Conservation (phyloP, 78 protist species). For the Tieghemostelium lacteum region DNA sequence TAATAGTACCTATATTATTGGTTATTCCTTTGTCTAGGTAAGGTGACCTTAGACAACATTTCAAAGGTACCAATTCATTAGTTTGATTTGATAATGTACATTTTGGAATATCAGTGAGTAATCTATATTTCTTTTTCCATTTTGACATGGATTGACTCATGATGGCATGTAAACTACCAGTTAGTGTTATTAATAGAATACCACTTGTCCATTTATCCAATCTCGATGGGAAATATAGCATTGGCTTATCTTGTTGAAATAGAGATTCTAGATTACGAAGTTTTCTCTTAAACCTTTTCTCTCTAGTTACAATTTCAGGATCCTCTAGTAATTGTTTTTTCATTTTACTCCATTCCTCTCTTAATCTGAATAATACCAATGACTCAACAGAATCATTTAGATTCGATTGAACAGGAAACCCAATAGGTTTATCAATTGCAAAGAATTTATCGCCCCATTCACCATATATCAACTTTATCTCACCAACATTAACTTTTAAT, state of each 20-base stretch:
- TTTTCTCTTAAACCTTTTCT: neutral
- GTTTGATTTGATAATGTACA: neutral
- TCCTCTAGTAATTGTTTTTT: neutral
- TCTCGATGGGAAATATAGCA: constrained; percentile 4
- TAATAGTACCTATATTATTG: neutral
- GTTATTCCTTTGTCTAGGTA: neutral
- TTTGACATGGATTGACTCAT: constrained; percentile 1
- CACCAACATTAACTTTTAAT: neutral
- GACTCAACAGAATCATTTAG: constrained; percentile 15
- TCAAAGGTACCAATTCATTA: no score
- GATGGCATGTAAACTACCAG: neutral
- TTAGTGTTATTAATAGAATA: constrained; percentile 1
- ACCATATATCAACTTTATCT: constrained; percentile 10
- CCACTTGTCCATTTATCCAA: constrained; percentile 49
- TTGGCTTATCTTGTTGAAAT: constrained; percentile 5
- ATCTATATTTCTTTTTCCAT: constrained; percentile 15
- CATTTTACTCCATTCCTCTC: neutral
- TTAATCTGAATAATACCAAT: neutral
- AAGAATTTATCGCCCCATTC: constrained; percentile 56
- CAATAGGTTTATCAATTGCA: constrained; percentile 34
- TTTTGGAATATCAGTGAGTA: constrained; percentile 13
- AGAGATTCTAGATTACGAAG: neutral
- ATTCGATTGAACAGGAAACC: constrained; percentile 50
- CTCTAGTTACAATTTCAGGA: neutral
- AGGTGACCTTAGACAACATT: constrained; percentile 20